These are phyloP conservation scores for Hyaloscypha variabilis DNA, from an alignment of 495 filamentous ascomycete genomes.

Conservation along the genomic window DNA sequence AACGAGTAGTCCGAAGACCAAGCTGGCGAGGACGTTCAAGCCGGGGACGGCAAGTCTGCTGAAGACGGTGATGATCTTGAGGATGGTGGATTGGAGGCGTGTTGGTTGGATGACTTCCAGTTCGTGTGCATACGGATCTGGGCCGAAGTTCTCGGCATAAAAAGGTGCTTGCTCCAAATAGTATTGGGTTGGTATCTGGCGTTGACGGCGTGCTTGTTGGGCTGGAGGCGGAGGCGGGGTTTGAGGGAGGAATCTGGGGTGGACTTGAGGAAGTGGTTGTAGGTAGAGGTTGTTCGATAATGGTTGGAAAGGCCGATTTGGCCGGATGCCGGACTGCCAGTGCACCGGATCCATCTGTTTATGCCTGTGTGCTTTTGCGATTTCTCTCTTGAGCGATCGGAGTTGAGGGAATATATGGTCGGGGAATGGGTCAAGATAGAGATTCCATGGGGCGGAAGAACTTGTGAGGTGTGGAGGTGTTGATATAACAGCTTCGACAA, in stretches of 20 bases:
- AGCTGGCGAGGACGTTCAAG: neutral
- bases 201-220: neutral
- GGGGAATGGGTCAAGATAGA: neutral
- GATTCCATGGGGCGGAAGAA: neutral
- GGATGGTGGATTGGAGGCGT: too few relatives aligned
- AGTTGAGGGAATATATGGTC: neutral
- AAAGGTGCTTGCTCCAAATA: constrained; percentile 16
- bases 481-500: neutral
- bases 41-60: neutral
- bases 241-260: too few relatives aligned
- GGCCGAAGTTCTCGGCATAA: constrained; percentile 1
- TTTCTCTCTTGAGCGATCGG: neutral
- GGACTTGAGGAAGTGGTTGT: neutral
- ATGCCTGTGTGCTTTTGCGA: neutral
- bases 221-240: neutral
- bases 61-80: neutral
- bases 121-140: constrained; percentile 6
- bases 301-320: constrained; percentile 14
- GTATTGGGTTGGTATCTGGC: constrained; percentile 10
- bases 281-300: neutral
- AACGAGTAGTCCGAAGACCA: neutral
- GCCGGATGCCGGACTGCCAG: constrained; percentile 6
- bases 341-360: constrained; percentile 1
- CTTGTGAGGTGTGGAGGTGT: neutral
- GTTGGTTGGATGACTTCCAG: neutral